Evolutionary conservation across 2,329 filamentous ascomycete genomes (phyloP), one percentile per base, ranked within the genome.

Genomic region (Emergomyces pasteurianus): DNA sequence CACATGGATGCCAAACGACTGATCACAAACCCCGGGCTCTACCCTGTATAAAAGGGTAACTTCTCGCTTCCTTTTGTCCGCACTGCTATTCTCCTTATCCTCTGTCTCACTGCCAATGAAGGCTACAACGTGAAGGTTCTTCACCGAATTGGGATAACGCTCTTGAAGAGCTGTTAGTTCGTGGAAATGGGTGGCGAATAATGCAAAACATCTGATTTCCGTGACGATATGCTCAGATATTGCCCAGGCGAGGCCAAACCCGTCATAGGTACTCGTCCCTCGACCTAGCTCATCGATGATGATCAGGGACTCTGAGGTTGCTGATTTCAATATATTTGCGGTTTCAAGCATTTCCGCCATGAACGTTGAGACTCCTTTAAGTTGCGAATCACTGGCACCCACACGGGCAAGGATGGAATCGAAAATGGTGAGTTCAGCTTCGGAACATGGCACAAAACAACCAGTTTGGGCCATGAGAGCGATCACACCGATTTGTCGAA

Each of bases 281-380:
- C 94, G 90, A 57, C 94, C 94, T 1, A 99, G 84, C 74, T 99
- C 94, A 73, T 99, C 95, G 67, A 99, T 96, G 74, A 99, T 97
- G 76, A 99, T 97, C 59, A 99, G 83, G 4, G 90, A 96, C 72
- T 99, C 94, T 38, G 88, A 85, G 0, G 94, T 99, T 1, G 94
- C 94, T 0, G 90, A 95, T 77, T 97, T 97, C 70, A 99, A 86
- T 65, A 99, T 99, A 72, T 97, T 97, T 66, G 94, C 91, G 1
- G 94, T 99, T 74, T 99, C 94, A 26, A 99, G 83, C 94, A 99
- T 99, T 77, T 99, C 94, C 1, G 94, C 94, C 95, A 99, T 99
- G 75, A 99, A 99, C 0, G 94, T 99, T 3, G 90, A 96, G 1
- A 99, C 94, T 42, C 94, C 94, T 76, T 97, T 97, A 64, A 99